These are phyloP conservation scores for Dactylis glomerata DNA, from an alignment of 176 grass and related monocot genomes.

Conservation along the genomic window DNA sequence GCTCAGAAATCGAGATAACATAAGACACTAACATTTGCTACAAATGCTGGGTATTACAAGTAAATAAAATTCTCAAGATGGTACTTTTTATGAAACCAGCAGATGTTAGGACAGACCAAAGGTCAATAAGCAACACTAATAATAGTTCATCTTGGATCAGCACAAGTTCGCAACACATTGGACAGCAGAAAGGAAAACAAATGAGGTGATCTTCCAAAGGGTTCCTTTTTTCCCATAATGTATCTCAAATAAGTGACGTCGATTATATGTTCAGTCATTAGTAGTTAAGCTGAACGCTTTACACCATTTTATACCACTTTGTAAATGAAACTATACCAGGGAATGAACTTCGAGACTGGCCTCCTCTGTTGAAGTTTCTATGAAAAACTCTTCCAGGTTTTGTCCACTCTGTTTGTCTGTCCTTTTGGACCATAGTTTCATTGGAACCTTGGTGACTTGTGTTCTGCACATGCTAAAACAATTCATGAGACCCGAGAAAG, in stretches of 20 bases:
- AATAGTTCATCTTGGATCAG: not conserved
- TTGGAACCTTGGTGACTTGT: conserved; percentile 26
- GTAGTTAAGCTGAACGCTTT: not conserved
- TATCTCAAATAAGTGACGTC: not conserved
- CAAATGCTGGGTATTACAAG: not conserved
- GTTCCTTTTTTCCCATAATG: not conserved
- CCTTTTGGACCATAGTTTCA: conserved; percentile 21
- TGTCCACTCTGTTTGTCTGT: conserved; percentile 23
- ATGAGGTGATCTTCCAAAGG: not conserved
- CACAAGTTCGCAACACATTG: not conserved
- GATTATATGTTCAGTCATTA: not conserved
- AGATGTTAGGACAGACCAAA: not conserved
- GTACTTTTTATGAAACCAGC: not conserved
- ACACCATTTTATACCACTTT: not conserved
- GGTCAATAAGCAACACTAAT: not conserved
- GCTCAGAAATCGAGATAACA: not conserved
- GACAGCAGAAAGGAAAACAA: not conserved
- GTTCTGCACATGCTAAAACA: conserved; percentile 26
- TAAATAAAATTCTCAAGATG: not conserved
- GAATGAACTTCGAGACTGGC: conserved; percentile 30
- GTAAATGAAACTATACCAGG: conserved; percentile 30
- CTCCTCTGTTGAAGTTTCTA: conserved; percentile 39
- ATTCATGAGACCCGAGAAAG: conserved; percentile 1
- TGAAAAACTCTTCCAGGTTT: conserved; percentile 33
- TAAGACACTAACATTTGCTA: not conserved